Percentiles rank a stretch among this genome's conserved stretches.
Evolutionary conservation across 345 rosid genomes (phyloP).

Genomic region (Corchorus olitorius): DNA sequence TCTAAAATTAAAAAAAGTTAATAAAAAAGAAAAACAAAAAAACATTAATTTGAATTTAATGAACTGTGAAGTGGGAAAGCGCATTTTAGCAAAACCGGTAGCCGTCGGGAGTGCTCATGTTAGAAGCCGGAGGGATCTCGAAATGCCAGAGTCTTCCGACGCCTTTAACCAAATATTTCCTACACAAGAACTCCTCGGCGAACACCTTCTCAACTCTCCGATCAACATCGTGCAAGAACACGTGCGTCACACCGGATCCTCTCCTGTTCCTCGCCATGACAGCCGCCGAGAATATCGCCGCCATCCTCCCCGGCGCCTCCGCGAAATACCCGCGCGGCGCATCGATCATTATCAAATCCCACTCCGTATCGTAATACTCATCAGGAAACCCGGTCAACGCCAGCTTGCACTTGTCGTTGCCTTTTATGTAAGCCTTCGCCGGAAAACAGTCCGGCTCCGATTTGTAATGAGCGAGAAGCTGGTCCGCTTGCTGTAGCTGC

Average conservation of each 20-base stretch:
- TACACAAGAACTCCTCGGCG: conserved; percentile 67
- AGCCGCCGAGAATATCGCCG: conserved; percentile 75
- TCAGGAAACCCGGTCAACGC: conserved; percentile 72
- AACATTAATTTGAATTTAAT: neutral
- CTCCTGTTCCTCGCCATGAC: conserved; percentile 72
- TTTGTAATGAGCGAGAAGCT: conserved; percentile 43
- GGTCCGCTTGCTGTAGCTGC: conserved; percentile 49
- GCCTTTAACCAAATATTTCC: conserved; percentile 49
- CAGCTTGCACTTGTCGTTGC: conserved; percentile 57
- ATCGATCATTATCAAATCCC: conserved; percentile 89
- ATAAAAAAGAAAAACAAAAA: neutral
- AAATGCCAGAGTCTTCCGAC: conserved; percentile 75
- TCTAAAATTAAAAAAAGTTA: neutral
- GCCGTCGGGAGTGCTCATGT: conserved; percentile 30
- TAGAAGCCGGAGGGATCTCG: conserved; percentile 59
- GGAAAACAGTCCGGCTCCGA: conserved; percentile 50
- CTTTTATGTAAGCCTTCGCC: conserved; percentile 51
- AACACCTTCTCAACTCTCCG: conserved; percentile 64
- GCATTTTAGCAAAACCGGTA: conserved; percentile 56
- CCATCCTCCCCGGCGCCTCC: conserved; percentile 78
- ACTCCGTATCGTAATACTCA: conserved; percentile 67
- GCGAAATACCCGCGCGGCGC: conserved; percentile 77
- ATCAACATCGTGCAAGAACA: conserved; percentile 68
- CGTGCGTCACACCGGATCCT: conserved; percentile 68
- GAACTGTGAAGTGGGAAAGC: neutral